Base-by-base conservation (phyloP, 2,329 filamentous ascomycete species). In the Aspergillus sergii region DNA sequence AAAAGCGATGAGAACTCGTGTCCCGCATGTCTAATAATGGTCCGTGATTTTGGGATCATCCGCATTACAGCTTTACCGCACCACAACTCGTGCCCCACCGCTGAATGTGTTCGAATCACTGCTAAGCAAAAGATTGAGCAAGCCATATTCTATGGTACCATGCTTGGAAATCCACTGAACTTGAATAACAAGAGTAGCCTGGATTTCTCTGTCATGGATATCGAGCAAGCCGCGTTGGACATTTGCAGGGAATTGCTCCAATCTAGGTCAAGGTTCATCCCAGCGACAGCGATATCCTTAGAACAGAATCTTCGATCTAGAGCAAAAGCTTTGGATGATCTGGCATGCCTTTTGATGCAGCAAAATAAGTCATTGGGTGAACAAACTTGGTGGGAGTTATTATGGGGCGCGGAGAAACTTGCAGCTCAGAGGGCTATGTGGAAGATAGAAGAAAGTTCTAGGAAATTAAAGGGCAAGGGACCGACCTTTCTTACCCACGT, bases 391-490 rank as follows among this genome's bases (percentile, higher is more conserved):
- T 98, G 94, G 93, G 84, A 86, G 66, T 79, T 99, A 36, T 81
- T 99, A n/a, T 91, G 89, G 83, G 89, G 94, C 72, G 94, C 94
- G 0, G 95, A 99, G 76, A 97, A 94, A 78, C 86, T 98, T 80
- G 88, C 90, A 50, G 91, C 93, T 41, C 92, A 93, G 21, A 85
- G 86, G 64, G 84, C 88, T 53, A 84, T 98, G 43, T 98, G 94
- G 93, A 89, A 88, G 65, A 84, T 87, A 59, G 93, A 96, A 72
- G 91, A 97, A 73, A 81, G 83, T 9, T 89, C 90, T 58, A 83
- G 89, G 9, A 83, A 86, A 58, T 83, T 82, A 57, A 86, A 71
- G 16, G 82, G 83, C 21, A 85, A 88, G 48, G 88, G 90, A 71
- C 88, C 88, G 72, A 90, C 89, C 4, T 83, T 96, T 58, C 83